Conservation (phyloP, 2,329 filamentous ascomycete species). For the Fusarium sulawesiense region DNA sequence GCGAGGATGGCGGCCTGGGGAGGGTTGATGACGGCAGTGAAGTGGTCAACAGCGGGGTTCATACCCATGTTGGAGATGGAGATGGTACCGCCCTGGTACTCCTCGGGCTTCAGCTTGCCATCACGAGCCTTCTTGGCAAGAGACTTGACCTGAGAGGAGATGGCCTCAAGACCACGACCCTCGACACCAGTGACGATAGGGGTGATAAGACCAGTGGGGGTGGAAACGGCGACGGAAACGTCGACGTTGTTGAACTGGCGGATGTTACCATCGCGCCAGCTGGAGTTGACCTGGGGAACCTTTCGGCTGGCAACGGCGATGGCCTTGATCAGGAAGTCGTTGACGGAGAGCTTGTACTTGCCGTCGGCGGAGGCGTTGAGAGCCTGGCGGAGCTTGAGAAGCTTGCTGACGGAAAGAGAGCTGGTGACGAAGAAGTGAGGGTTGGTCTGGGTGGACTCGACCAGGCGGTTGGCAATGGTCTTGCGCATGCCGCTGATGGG, state of each 20-base stretch:
- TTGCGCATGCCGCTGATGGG: conserved; percentile 95
- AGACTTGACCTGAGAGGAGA: conserved; percentile 92
- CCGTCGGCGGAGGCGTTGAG: conserved; percentile 90
- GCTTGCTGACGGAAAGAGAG: conserved; percentile 90
- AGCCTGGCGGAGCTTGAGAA: conserved; percentile 93
- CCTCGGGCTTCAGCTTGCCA: conserved; percentile 98
- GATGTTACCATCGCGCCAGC: conserved; percentile 91
- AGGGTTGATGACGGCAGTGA: conserved; percentile 99
- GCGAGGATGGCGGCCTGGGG: conserved; percentile 96
- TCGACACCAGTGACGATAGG: conserved; percentile 94
- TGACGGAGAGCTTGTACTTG: conserved; percentile 99
- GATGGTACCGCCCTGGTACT: conserved; percentile 99
- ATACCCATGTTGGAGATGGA: conserved; percentile 99
- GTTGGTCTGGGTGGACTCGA: conserved; percentile 89
- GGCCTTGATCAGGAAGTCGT: conserved; percentile 99
- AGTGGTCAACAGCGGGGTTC: conserved; percentile 95
- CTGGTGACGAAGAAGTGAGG: conserved; percentile 98
- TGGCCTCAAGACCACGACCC: conserved; percentile 85
- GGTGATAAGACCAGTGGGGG: conserved; percentile 93
- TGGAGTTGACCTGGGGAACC: conserved; percentile 95
- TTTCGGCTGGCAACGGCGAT: conserved; percentile 89
- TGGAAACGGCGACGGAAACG: conserved; percentile 95
- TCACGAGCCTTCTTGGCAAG: conserved; percentile 96
- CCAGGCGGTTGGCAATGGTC: conserved; percentile 92
- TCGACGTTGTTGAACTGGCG: conserved; percentile 94